phyloP scores from a whole-genome alignment of 345 rosid species.

The Gossypium herbaceum region DNA sequence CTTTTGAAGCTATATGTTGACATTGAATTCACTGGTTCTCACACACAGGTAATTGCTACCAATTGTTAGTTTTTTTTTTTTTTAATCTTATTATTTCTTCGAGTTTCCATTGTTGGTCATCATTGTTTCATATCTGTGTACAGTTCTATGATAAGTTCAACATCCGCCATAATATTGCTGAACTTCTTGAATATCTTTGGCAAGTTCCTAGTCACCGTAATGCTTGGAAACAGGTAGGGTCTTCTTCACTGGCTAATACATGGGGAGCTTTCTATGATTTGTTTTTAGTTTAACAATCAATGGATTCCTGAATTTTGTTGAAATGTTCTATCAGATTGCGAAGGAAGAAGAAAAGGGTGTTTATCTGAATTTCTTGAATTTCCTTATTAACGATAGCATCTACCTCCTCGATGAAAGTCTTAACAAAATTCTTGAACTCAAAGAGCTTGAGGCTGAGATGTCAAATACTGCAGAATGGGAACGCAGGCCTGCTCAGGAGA shows the following conservation, averaged over 20 bases:
- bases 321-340: conserved; percentile 66
- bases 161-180: conserved; percentile 96
- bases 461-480: conserved; percentile 91
- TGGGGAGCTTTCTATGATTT: conserved; percentile 8
- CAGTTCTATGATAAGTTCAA: conserved; percentile 99
- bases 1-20: conserved; percentile 98
- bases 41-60: conserved; percentile 74
- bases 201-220: conserved; percentile 97
- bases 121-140: conserved; percentile 17
- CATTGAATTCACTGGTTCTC: conserved; percentile 98
- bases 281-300: conserved; percentile 8
- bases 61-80: not conserved
- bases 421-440: conserved; percentile 92
- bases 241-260: conserved; percentile 7
- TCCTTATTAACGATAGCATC: conserved; percentile 94
- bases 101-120: not conserved
- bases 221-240: conserved; percentile 87
- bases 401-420: conserved; percentile 98
- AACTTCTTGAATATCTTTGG: conserved; percentile 97
- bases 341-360: conserved; percentile 99
- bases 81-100: not conserved
- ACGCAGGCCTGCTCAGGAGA: conserved; percentile 84
- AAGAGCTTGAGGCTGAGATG: conserved; percentile 96
- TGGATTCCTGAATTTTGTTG: not conserved
- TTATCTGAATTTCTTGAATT: conserved; percentile 95